Percentiles rank a stretch among this genome's conserved stretches.
phyloP scores from a whole-genome alignment of 2,329 filamentous ascomycete species.

The Pseudogymnoascus sp. region DNA sequence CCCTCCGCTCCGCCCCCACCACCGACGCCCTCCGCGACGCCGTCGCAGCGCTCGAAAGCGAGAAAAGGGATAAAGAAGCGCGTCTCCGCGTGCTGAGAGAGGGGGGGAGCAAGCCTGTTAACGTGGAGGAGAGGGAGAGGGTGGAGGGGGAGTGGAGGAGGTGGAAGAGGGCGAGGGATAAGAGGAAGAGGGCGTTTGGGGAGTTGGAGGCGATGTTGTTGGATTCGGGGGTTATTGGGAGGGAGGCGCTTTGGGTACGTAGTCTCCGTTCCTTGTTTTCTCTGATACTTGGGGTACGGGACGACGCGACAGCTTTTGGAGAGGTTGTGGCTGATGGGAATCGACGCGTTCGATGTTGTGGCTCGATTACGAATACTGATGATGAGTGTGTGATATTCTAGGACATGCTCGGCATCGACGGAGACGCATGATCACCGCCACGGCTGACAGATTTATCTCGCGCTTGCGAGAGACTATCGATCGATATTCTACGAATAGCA shows the following conservation, averaged over 20 bases:
- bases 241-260: slow-evolving; percentile 41
- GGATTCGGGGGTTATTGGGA: slow-evolving; percentile 33
- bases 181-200: slow-evolving; percentile 25
- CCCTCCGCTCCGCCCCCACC: slow-evolving; percentile 36
- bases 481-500: not conserved
- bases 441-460: not conserved
- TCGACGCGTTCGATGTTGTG: not conserved
- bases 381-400: not conserved
- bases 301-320: too few relatives aligned
- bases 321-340: not conserved
- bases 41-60: slow-evolving; percentile 35
- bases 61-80: slow-evolving; percentile 33
- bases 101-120: slow-evolving; percentile 34
- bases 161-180: slow-evolving; percentile 31
- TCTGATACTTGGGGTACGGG: too few relatives aligned
- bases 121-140: slow-evolving; percentile 37
- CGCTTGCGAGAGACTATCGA: not conserved
- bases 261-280: not conserved
- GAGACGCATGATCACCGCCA: slow-evolving; percentile 1
- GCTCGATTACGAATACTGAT: not conserved
- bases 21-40: slow-evolving; percentile 39
- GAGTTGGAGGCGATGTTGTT: slow-evolving; percentile 33
- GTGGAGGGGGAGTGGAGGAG: slow-evolving; percentile 38
- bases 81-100: slow-evolving; percentile 35
- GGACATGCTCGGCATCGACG: slow-evolving; percentile 7